A percentile compares a stretch with the other conserved stretches of the same genome.
These are phyloP conservation scores for Parathielavia hyrcaniae DNA, from an alignment of 495 filamentous ascomycete genomes.

Conservation along the genomic window DNA sequence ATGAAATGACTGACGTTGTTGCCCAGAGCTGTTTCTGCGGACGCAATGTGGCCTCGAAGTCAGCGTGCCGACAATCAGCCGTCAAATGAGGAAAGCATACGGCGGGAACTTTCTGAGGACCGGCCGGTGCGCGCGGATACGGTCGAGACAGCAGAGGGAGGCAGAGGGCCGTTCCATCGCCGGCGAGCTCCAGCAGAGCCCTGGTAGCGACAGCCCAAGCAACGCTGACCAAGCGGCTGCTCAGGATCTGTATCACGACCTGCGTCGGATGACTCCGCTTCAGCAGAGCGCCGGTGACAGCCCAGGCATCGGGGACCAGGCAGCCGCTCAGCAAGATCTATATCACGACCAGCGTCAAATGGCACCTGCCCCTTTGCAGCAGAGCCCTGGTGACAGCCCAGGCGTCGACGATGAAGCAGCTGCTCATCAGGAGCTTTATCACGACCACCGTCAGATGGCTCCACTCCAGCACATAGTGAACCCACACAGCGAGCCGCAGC, in stretches of 20 bases:
- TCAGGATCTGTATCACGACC: not conserved
- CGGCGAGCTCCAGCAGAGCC: slow-evolving; percentile 6
- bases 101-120: slow-evolving; percentile 6
- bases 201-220: not conserved
- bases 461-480: not conserved
- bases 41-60: slow-evolving; percentile 22
- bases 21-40: slow-evolving; percentile 25
- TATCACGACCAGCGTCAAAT: slow-evolving; percentile 10
- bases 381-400: not conserved
- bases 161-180: slow-evolving; percentile 18
- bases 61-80: slow-evolving; percentile 24
- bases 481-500: not conserved
- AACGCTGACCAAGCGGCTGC: not conserved
- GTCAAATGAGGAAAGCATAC: slow-evolving; percentile 11
- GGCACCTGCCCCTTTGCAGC: slow-evolving; percentile 7
- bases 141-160: slow-evolving; percentile 16
- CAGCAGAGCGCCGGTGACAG: not conserved
- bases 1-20: too few relatives aligned
- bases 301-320: not conserved
- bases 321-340: not conserved
- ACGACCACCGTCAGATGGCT: not conserved
- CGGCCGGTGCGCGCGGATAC: slow-evolving; percentile 11
- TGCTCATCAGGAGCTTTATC: too few relatives aligned
- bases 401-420: not conserved
- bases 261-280: slow-evolving; percentile 10